Percentiles rank a stretch among this genome's conserved stretches.
These are phyloP conservation scores for Vigna angularis DNA, from an alignment of 306 rosid species.

Conservation along the genomic window DNA sequence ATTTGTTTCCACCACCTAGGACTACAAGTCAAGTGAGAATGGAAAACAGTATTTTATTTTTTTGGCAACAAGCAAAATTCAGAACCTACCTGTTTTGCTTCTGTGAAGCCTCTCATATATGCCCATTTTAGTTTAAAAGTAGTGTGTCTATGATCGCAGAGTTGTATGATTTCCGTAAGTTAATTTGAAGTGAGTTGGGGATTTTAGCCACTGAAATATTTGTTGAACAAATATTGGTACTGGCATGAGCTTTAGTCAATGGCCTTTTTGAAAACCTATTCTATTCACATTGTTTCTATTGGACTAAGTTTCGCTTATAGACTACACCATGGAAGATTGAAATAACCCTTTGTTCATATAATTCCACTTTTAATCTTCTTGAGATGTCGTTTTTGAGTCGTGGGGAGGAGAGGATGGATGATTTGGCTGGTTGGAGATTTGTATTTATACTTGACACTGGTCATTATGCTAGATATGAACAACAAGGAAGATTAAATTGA, in stretches of 20 bases:
- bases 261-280: neutral
- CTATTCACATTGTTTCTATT: neutral
- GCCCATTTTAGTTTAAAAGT: neutral
- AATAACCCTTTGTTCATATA: too few species aligned
- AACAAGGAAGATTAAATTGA: neutral
- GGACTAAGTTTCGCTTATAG: neutral
- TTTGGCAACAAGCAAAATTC: too few species aligned
- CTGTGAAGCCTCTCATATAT: neutral
- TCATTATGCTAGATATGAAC: too few species aligned
- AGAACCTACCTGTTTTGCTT: too few species aligned
- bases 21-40: neutral
- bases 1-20: neutral
- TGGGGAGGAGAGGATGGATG: neutral
- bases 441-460: too few species aligned
- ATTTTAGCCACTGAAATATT: too few species aligned
- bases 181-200: too few species aligned
- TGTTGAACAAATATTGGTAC: neutral
- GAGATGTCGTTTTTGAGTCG: too few species aligned
- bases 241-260: neutral
- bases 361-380: too few species aligned
- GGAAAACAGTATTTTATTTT: too few species aligned
- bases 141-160: neutral
- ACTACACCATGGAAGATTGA: neutral
- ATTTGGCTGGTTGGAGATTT: neutral
- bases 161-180: neutral